Percentiles rank a stretch among this genome's conserved stretches.
Conservation (phyloP, 352 stramenopile species). For the Phytophthora tubulina region DNA sequence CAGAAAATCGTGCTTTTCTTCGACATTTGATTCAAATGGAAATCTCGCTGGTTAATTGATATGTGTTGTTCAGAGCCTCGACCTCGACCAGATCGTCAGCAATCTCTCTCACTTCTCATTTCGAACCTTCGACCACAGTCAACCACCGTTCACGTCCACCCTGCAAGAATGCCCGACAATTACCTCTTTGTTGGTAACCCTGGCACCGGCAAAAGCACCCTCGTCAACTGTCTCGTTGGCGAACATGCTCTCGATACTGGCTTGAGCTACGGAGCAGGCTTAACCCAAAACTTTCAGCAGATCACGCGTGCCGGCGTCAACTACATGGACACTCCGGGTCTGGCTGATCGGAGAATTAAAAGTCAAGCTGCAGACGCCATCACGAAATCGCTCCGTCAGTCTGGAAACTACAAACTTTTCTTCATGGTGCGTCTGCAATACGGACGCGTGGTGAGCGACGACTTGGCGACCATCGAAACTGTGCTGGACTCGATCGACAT, state of each 20-base stretch:
- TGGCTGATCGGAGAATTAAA: constrained; percentile 13
- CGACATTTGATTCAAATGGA: too few species aligned
- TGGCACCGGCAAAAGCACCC: constrained; percentile 37
- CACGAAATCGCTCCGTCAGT: constrained; percentile 24
- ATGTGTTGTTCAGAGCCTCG: too few species aligned
- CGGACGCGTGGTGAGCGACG: constrained; percentile 30
- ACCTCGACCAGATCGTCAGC: too few species aligned
- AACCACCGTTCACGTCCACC: too few species aligned
- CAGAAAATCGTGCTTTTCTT: too few species aligned
- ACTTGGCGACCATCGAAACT: constrained; percentile 30
- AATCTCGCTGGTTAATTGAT: too few species aligned
- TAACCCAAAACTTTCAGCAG: constrained; percentile 28
- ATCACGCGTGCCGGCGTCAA: constrained; percentile 16
- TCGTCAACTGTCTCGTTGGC: constrained; percentile 40
- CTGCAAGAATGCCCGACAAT: constrained; percentile 1
- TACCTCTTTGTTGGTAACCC: constrained; percentile 31
- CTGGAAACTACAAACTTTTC: constrained; percentile 36
- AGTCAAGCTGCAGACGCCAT: constrained; percentile 11
- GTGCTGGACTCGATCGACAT: constrained; percentile 31
- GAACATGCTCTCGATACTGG: constrained; percentile 13
- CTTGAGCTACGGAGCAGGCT: constrained; percentile 17
- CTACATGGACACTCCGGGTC: constrained; percentile 13
- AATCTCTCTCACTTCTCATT: too few species aligned
- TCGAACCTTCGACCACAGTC: too few species aligned
- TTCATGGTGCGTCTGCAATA: constrained; percentile 39